Base-by-base conservation (phyloP, 2,329 filamentous ascomycete genomes). In the Colletotrichum sp. region DNA sequence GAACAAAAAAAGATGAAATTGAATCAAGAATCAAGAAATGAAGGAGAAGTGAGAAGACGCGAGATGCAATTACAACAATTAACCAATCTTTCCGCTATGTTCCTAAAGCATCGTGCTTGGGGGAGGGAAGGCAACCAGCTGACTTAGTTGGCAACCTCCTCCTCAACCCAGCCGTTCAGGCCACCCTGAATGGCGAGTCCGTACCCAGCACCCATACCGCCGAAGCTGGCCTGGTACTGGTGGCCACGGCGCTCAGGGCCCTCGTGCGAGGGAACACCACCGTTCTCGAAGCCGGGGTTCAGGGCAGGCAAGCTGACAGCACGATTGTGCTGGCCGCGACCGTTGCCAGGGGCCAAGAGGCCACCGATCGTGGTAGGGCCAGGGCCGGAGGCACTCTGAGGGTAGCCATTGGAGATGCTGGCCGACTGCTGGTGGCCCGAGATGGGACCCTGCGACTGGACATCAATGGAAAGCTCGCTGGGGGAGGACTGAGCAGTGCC, bases 221-320 rank as follows among this genome's bases (percentile, higher is more conserved):
- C 89, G 75, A 89, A 93, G 83, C 90, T 92, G 34, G 89, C 87
- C 83, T 93, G 92, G 83, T 93, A 94, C 78, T 93, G 92, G 81
- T 94, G 92, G 13, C 92, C 92, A 72, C 92, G 88, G 70, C 92
- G 89, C 83, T 92, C 89, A 52, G 88, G 88, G 30, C 90, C 89
- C 68, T 85, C 84, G 21, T 80, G 80, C 7, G 84, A 86, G 39
- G 84, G 84, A 77, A 85, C 86, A 18, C 87, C 88, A 59, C 90
- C 90, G 69, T 92, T 92, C 83, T 93, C 90, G 71, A 92, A 91
- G 18, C 90, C 91, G 21, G 92, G 91, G 1, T 91, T 92, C 70
- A 94, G 89, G 7, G 90, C 92, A 2, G 97, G 97, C 81, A 99
- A 88, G 83, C 96, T 98, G 75, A 98, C 95, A 39, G 97, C 96